A percentile compares a stretch with the other conserved stretches of the same genome.
Evolutionary conservation across 2,329 filamentous ascomycete species (phyloP).

Genomic region (Tolypocladium nubicola): DNA sequence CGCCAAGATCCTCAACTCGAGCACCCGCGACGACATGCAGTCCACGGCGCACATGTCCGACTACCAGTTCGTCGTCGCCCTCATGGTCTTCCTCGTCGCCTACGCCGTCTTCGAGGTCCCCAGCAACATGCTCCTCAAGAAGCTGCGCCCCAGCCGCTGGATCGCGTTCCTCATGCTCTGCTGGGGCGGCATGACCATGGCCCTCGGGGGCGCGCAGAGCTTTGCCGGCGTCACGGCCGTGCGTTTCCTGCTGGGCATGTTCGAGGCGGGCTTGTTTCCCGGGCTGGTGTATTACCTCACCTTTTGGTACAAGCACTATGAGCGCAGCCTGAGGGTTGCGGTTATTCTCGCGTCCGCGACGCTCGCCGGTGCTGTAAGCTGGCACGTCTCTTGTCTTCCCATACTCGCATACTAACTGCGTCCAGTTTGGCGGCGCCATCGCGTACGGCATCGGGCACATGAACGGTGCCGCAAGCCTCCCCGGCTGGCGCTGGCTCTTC

Average conservation of each 20-base stretch:
- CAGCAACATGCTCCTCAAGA: conserved; percentile 56
- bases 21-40: conserved; percentile 50
- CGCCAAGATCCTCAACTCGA: conserved; percentile 53
- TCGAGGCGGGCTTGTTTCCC: conserved; percentile 59
- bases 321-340: conserved; percentile 59
- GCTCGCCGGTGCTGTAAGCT: conserved; percentile 48
- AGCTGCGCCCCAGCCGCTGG: conserved; percentile 51
- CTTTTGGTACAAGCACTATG: conserved; percentile 62
- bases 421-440: conserved; percentile 55
- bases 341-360: conserved; percentile 61
- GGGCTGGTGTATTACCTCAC: conserved; percentile 56
- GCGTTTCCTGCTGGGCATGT: conserved; percentile 55
- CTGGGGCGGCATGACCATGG: conserved; percentile 59
- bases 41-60: conserved; percentile 50
- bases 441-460: conserved; percentile 65
- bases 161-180: conserved; percentile 54
- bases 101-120: conserved; percentile 54
- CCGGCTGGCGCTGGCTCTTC: conserved; percentile 60
- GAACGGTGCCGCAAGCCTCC: conserved; percentile 49
- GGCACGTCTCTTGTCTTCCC: too few species aligned
- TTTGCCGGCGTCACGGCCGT: conserved; percentile 55
- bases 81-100: conserved; percentile 52
- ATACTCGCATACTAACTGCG: neutral
- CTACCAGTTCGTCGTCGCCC: conserved; percentile 47
- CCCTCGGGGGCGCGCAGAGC: conserved; percentile 51